A percentile compares a stretch with the other conserved stretches of the same genome.
Evolutionary conservation across 1,284 basidiomycete species (phyloP).

Genomic region (Neonothopanus nambi): DNA sequence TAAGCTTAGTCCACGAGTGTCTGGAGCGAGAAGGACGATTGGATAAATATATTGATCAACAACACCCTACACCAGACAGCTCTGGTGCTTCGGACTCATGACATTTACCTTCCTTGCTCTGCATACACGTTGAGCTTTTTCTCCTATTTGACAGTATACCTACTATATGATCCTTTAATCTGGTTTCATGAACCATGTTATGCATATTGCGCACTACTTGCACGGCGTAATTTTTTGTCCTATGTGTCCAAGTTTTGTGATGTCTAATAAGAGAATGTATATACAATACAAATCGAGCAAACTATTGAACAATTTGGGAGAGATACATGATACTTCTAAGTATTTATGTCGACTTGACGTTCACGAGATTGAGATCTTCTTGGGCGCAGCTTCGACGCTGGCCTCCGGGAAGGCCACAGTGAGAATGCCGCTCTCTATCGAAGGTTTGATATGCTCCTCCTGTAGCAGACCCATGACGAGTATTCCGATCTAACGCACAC

Average conservation of each 20-base stretch:
- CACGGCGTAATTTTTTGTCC: neutral
- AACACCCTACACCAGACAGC: neutral
- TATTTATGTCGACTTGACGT: neutral
- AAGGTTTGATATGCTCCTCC: slow-evolving; percentile 17
- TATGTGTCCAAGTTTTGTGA: neutral
- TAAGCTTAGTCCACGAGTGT: slow-evolving; percentile 1
- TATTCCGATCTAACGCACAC: neutral
- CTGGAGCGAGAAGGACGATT: slow-evolving; percentile 12
- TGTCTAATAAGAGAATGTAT: neutral
- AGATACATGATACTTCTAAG: neutral
- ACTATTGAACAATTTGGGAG: neutral
- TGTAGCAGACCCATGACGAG: neutral
- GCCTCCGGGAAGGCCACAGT: slow-evolving; percentile 17
- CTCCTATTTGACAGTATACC: neutral
- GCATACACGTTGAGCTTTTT: neutral
- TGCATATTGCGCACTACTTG: neutral
- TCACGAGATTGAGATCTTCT: slow-evolving; percentile 17
- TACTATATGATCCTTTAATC: neutral
- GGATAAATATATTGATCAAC: neutral
- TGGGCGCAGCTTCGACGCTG: slow-evolving; percentile 11
- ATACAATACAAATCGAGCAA: neutral
- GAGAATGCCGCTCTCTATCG: slow-evolving; percentile 17
- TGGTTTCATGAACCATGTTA: neutral
- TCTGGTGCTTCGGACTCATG: neutral
- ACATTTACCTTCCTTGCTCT: neutral